phyloP scores from a whole-genome alignment of 2,329 filamentous ascomycete species.

The Pestalotiopsis sp. region DNA sequence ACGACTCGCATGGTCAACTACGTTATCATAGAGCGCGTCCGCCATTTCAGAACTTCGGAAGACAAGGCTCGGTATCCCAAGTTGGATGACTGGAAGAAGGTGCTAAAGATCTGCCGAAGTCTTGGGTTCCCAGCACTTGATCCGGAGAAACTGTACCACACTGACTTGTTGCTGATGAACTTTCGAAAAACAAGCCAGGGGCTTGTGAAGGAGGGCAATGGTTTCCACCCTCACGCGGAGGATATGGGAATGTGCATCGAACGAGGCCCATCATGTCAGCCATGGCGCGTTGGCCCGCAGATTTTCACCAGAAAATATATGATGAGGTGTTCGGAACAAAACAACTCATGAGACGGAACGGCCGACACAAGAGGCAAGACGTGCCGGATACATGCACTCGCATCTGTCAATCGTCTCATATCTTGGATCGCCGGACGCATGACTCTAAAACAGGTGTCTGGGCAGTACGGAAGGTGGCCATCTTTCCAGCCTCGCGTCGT shows the following conservation, averaged over 20 bases:
- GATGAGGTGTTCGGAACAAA: background rate
- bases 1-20: slow-evolving; percentile 5
- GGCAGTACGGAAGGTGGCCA: background rate
- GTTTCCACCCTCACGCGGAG: background rate
- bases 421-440: background rate
- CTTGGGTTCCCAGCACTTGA: background rate
- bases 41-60: background rate
- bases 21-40: slow-evolving; percentile 7
- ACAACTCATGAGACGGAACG: background rate
- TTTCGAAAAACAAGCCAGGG: background rate
- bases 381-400: background rate
- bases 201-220: slow-evolving; percentile 6
- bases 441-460: background rate
- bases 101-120: background rate
- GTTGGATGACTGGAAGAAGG: slow-evolving; percentile 3
- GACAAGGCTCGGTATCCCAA: slow-evolving; percentile 10
- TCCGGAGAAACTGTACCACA: background rate
- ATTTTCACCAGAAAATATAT: background rate
- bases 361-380: background rate
- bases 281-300: background rate
- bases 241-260: background rate
- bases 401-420: background rate
- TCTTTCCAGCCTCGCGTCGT: background rate
- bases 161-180: background rate
- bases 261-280: background rate